A percentile compares a stretch with the other conserved stretches of the same genome.
phyloP scores from a whole-genome alignment of 305 asterid species.

The Fraxinus latifolia region DNA sequence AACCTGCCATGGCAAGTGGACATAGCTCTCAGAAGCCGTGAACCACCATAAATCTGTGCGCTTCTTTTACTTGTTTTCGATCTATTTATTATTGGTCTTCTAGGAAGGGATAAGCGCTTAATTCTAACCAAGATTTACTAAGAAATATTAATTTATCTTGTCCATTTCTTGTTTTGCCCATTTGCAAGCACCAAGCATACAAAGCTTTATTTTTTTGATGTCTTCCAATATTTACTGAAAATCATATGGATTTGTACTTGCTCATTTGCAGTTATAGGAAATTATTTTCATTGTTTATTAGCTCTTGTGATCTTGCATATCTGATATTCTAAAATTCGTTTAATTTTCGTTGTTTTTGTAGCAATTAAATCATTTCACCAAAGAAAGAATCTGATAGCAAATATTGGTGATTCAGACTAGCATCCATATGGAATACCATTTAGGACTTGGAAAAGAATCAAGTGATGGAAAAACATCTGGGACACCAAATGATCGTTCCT shows the following conservation, averaged over 20 bases:
- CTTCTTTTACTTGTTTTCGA: not conserved
- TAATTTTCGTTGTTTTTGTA: not conserved
- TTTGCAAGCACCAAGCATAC: not conserved
- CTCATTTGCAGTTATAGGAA: not conserved
- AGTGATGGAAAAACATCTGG: slow-evolving; percentile 20
- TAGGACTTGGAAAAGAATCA: slow-evolving; percentile 21
- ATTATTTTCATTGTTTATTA: not conserved
- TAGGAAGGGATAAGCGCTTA: not conserved
- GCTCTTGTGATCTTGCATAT: not conserved
- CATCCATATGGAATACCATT: slow-evolving; percentile 34
- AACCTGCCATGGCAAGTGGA: not conserved
- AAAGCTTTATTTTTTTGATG: not conserved
- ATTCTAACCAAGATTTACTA: not conserved
- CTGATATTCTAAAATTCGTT: not conserved
- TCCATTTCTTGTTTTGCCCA: not conserved
- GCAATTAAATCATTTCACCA: not conserved
- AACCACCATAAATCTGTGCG: not conserved
- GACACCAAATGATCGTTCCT: slow-evolving; percentile 14
- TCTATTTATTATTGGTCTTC: not conserved
- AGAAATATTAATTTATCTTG: not conserved
- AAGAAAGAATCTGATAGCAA: slow-evolving; percentile 8
- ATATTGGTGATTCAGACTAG: slow-evolving; percentile 11
- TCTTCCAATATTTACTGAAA: not conserved
- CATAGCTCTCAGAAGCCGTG: not conserved
- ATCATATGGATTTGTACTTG: not conserved